Evolutionary conservation across 2,329 filamentous ascomycete species (phyloP), one percentile per base, ranked within the genome.

Genomic region (Ophiostoma fasciatum): DNA sequence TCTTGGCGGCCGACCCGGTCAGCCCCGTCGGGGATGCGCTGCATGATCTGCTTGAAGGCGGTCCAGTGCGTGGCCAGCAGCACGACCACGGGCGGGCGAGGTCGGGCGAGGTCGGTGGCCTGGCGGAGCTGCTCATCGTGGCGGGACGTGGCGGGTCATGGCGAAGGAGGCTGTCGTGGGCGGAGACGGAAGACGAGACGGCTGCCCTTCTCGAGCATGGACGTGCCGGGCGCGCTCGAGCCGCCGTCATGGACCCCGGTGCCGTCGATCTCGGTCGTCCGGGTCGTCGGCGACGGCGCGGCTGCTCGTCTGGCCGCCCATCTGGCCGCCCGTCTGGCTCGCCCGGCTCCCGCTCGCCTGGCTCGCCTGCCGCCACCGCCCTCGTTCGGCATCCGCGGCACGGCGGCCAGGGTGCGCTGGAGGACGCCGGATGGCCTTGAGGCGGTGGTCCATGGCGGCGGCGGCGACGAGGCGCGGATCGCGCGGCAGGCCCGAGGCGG

Each of bases 361-460:
- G n/a, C n/a, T n/a, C n/a, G n/a, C n/a, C n/a, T n/a, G n/a, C n/a
- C n/a, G n/a, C n/a, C n/a, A n/a, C n/a, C n/a, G n/a, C n/a, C n/a
- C n/a, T n/a, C n/a, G n/a, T n/a, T n/a, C n/a, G n/a, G n/a, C n/a
- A n/a, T n/a, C n/a, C n/a, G n/a, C n/a, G n/a, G n/a, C n/a, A n/a
- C 54, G 31, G 61, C 57, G 10, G 57, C 50, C 3, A 78, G 53
- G 1, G 64, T 61, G 43, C 63, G 64, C 50, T 76, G 74, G 45
- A 77, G 69, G 6, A 70, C 64, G 40, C 65, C n/a, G 66, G 46
- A 81, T 71, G 6, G 78, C 75, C 40, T 77, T 70, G 35, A 78
- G 57, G 15, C 77, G 71, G 51, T 82, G 77, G 25, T 60, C 59
- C 56, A 81, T 70, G 28, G 76, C 75, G 21, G 68, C 75, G 21